phyloP scores from a whole-genome alignment of 805 yeast species.

The Candida ovalis region DNA sequence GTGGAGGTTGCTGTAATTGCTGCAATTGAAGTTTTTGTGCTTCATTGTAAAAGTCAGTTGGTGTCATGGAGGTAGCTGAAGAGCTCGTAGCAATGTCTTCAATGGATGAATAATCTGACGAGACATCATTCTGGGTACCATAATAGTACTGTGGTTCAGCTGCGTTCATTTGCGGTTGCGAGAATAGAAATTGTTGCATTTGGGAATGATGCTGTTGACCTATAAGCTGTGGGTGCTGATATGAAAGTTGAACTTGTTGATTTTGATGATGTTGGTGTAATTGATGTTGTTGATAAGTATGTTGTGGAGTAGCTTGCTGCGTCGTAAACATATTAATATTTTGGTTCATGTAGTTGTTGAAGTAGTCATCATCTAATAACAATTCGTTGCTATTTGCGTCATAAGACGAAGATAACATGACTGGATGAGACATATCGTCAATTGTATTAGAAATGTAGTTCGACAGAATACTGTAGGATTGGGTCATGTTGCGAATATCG shows the following conservation, averaged over 20 bases:
- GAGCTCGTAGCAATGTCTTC: constrained; percentile 9
- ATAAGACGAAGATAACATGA: neutral
- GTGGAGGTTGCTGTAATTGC: neutral
- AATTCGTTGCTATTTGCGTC: constrained; percentile 8
- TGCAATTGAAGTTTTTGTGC: neutral
- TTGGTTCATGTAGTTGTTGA: neutral
- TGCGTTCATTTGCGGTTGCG: neutral
- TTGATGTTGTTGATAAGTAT: constrained; percentile 1
- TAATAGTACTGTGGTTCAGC: constrained; percentile 9
- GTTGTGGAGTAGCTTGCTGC: constrained; percentile 1
- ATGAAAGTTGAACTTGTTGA: constrained; percentile 1
- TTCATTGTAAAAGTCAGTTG: neutral
- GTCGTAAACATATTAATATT: neutral
- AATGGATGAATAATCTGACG: constrained; percentile 14
- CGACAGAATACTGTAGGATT: neutral
- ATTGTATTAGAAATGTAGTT: constrained; percentile 8
- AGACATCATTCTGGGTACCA: constrained; percentile 5
- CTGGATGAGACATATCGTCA: constrained; percentile 10
- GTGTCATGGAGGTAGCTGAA: neutral
- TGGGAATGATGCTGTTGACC: neutral
- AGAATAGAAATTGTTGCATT: neutral
- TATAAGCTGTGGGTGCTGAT: constrained; percentile 1
- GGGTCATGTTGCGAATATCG: neutral
- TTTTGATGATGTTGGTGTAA: neutral
- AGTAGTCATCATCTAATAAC: constrained; percentile 12